Evolutionary conservation across 1,284 basidiomycete genomes (phyloP).

Genomic region (Apiotrichum akiyoshidainum): DNA sequence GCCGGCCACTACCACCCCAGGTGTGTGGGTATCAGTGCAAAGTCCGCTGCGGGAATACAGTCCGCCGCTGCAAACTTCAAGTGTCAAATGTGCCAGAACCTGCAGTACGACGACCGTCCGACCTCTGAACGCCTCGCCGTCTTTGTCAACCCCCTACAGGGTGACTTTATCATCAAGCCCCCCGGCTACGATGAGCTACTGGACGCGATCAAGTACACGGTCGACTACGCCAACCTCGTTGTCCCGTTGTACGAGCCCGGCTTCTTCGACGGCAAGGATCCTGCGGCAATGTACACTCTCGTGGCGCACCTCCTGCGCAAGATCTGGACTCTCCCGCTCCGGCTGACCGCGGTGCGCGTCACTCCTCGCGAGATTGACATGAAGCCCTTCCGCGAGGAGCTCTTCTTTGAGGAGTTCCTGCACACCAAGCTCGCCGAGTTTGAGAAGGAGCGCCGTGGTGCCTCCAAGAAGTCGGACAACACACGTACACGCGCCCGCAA

Average conservation of each 20-base stretch:
- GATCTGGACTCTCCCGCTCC: slow-evolving; percentile 36
- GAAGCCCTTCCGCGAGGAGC: slow-evolving; percentile 14
- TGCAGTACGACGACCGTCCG: slow-evolving; percentile 32
- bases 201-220: slow-evolving; percentile 20
- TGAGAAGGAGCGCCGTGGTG: not conserved
- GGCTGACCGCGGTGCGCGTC: slow-evolving; percentile 28
- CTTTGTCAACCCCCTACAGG: slow-evolving; percentile 23
- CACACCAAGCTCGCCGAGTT: slow-evolving; percentile 11
- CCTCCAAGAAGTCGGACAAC: not conserved
- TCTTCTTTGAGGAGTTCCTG: slow-evolving; percentile 35
- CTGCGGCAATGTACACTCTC: not conserved
- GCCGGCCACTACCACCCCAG: slow-evolving; percentile 38
- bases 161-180: slow-evolving; percentile 33
- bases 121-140: slow-evolving; percentile 26
- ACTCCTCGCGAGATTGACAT: not conserved
- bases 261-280: too few species aligned
- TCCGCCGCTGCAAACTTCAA: slow-evolving; percentile 25
- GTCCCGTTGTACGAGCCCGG: slow-evolving; percentile 26
- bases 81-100: slow-evolving; percentile 42
- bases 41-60: slow-evolving; percentile 16
- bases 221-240: slow-evolving; percentile 24
- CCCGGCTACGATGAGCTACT: slow-evolving; percentile 27
- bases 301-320: slow-evolving; percentile 36
- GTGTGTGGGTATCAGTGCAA: slow-evolving; percentile 34
- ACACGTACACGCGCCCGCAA: slow-evolving; percentile 27